Evolutionary conservation across 345 rosid species (phyloP).

Genomic region (Bruguiera gymnorhiza): DNA sequence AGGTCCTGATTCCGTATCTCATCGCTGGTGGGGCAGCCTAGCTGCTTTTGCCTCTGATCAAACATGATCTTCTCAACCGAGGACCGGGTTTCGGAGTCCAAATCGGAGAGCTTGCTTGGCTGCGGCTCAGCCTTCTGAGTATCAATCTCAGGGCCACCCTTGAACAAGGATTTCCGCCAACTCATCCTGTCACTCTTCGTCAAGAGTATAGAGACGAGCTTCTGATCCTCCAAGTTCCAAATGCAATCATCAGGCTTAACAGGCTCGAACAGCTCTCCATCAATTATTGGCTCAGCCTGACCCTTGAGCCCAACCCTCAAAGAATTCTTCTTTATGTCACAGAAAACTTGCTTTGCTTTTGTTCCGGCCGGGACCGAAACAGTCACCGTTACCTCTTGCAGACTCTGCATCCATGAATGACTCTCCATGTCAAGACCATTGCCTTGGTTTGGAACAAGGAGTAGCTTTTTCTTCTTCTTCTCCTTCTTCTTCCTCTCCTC

Average conservation of each 20-base stretch:
- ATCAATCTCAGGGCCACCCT: slow-evolving; percentile 25
- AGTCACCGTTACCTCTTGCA: slow-evolving; percentile 24
- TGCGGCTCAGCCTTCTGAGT: slow-evolving; percentile 31
- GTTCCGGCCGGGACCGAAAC: slow-evolving; percentile 30
- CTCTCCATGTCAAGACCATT: slow-evolving; percentile 35
- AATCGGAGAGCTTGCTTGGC: slow-evolving; percentile 23
- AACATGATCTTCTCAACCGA: slow-evolving; percentile 34
- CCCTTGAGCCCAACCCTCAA: slow-evolving; percentile 27
- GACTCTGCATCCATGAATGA: slow-evolving; percentile 31
- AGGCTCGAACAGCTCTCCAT: slow-evolving; percentile 24
- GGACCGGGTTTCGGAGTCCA: slow-evolving; percentile 22
- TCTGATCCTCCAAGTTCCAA: slow-evolving; percentile 34
- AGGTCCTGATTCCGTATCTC: slow-evolving; percentile 24
- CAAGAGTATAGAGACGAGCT: slow-evolving; percentile 17
- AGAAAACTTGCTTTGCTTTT: slow-evolving; percentile 16
- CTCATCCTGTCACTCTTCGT: slow-evolving; percentile 20
- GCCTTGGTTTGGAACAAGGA: slow-evolving; percentile 22
- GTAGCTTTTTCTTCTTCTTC: neutral
- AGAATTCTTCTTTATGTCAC: slow-evolving; percentile 27
- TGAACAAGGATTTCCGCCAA: slow-evolving; percentile 35
- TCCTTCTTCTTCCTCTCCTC: slow-evolving; percentile 2
- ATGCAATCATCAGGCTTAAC: slow-evolving; percentile 15
- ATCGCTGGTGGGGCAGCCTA: slow-evolving; percentile 27
- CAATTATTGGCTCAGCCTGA: slow-evolving; percentile 10
- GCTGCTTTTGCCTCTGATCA: slow-evolving; percentile 28